Evolutionary conservation across 2,329 filamentous ascomycete species (phyloP).

Genomic region (Calonectria pseudoreteaudii): DNA sequence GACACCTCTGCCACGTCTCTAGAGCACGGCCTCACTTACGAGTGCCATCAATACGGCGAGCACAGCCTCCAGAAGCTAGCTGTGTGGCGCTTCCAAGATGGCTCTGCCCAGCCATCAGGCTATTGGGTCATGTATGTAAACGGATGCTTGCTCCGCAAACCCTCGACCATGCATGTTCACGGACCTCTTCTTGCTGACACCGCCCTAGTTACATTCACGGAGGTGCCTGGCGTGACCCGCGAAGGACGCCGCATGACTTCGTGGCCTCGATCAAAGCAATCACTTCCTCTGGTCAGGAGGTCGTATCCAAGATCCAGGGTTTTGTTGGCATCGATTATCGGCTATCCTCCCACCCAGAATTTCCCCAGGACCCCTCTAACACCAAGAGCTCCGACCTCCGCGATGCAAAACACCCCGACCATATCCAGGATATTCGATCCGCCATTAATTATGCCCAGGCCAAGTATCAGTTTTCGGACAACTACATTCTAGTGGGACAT

Average conservation of each 20-base stretch:
- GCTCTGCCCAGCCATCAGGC: conserved; percentile 29
- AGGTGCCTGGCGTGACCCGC: conserved; percentile 73
- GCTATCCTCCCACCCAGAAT: conserved; percentile 64
- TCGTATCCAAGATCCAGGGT: conserved; percentile 61
- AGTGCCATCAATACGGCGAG: conserved; percentile 52
- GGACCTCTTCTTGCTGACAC: conserved; percentile 21
- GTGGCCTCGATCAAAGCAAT: conserved; percentile 57
- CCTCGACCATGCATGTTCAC: conserved; percentile 4
- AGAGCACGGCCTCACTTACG: conserved; percentile 43
- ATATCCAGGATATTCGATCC: conserved; percentile 67
- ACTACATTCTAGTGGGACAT: conserved; percentile 71
- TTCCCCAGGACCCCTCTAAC: conserved; percentile 49
- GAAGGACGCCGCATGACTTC: conserved; percentile 59
- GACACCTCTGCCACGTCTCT: conserved; percentile 32
- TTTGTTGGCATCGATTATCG: conserved; percentile 75
- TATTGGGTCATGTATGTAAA: conserved; percentile 53
- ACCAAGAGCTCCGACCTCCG: conserved; percentile 48
- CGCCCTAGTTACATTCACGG: conserved; percentile 67
- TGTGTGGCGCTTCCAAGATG: conserved; percentile 54
- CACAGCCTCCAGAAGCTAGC: conserved; percentile 59
- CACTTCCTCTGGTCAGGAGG: conserved; percentile 43
- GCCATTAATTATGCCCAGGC: conserved; percentile 62
- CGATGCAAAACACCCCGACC: conserved; percentile 67
- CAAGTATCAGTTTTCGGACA: conserved; percentile 57
- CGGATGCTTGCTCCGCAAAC: not conserved